Evolutionary conservation across 1,139 yeast genomes (phyloP).

Genomic region (Candida sp.): DNA sequence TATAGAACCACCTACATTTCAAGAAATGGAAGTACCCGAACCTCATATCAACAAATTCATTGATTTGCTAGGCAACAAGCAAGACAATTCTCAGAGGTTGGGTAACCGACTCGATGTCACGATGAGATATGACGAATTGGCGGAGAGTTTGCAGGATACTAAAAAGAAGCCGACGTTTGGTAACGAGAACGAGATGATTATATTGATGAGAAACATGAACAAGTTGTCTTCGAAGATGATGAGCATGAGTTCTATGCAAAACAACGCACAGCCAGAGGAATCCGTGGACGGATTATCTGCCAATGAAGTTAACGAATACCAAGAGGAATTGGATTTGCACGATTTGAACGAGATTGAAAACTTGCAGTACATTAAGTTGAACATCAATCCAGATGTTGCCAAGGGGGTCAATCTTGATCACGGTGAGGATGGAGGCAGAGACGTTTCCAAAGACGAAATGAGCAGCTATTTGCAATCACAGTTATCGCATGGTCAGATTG

Average conservation of each 20-base stretch:
- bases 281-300: slow-evolving; percentile 23
- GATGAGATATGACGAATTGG: slow-evolving; percentile 71
- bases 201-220: slow-evolving; percentile 88
- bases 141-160: slow-evolving; percentile 18
- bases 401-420: slow-evolving; percentile 18
- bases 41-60: slow-evolving; percentile 56
- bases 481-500: slow-evolving; percentile 25
- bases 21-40: neutral
- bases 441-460: slow-evolving; percentile 21
- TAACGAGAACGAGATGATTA: slow-evolving; percentile 58
- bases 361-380: slow-evolving; percentile 61
- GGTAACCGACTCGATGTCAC: slow-evolving; percentile 92
- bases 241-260: slow-evolving; percentile 38
- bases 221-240: slow-evolving; percentile 85
- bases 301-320: slow-evolving; percentile 38
- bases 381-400: slow-evolving; percentile 38
- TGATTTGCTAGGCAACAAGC: slow-evolving; percentile 80
- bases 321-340: slow-evolving; percentile 57
- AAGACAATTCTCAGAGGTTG: slow-evolving; percentile 74
- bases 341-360: slow-evolving; percentile 61
- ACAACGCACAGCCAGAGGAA: slow-evolving; percentile 13
- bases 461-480: slow-evolving; percentile 29
- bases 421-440: slow-evolving; percentile 1
- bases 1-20: slow-evolving; percentile 1
- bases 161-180: slow-evolving; percentile 13